Percentiles rank a stretch among this genome's conserved stretches.
Evolutionary conservation across 1,284 basidiomycete species (phyloP).

Genomic region (Trametes hirsuta): DNA sequence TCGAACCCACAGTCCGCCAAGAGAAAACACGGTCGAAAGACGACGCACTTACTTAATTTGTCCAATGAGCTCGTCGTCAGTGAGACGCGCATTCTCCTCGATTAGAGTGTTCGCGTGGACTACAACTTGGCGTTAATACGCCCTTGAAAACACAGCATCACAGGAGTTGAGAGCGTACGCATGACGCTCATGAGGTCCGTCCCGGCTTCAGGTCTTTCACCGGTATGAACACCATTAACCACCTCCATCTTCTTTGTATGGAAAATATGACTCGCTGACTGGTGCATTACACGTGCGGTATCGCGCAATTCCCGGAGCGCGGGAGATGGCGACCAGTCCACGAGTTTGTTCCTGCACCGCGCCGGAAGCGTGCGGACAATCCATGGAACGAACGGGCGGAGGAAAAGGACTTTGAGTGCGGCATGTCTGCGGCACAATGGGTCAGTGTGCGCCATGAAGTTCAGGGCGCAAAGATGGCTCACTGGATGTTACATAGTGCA

Average conservation of each 20-base stretch:
- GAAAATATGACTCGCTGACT: conserved; percentile 22
- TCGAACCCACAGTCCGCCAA: neutral
- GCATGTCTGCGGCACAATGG: neutral
- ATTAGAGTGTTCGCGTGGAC: conserved; percentile 27
- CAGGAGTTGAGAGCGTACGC: conserved; percentile 20
- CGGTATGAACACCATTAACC: neutral
- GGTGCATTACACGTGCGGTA: conserved; percentile 23
- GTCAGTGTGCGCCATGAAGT: neutral
- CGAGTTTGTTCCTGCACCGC: conserved; percentile 30
- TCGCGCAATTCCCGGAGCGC: conserved; percentile 23
- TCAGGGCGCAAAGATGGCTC: neutral
- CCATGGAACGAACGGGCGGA: conserved; percentile 29
- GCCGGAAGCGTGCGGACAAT: conserved; percentile 25
- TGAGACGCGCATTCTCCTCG: conserved; percentile 22
- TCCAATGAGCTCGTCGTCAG: conserved; percentile 27
- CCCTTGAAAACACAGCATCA: neutral
- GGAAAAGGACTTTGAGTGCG: conserved; percentile 19
- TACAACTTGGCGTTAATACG: neutral
- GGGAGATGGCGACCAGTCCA: conserved; percentile 26
- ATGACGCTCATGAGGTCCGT: conserved; percentile 36
- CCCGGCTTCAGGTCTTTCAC: conserved; percentile 3
- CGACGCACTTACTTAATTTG: conserved; percentile 28
- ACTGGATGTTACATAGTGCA: conserved; percentile 25
- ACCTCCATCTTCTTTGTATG: conserved; percentile 25
- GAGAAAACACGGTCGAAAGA: neutral